Evolutionary conservation across 345 rosid genomes (phyloP), one percentile per base, ranked within the genome.

Genomic region (Rhizophora mangle): DNA sequence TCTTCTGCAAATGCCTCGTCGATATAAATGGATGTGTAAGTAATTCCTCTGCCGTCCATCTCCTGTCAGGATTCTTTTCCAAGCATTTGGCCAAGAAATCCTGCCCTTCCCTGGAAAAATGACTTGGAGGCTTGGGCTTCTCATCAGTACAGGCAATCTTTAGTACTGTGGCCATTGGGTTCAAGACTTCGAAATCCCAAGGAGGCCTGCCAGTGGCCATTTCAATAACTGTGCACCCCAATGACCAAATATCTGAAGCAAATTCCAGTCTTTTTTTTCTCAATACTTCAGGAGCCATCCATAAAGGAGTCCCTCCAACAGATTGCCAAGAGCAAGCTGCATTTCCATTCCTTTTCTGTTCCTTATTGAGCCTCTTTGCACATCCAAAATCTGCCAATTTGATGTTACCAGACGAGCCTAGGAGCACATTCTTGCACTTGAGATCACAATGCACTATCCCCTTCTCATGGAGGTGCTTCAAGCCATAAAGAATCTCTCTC

Each of bases 261-360:
- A 74, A 63, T 39, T 58, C 74, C 53, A 76, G 39, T 0, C 74
- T 66, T 74, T 80, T 77, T 7, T 76, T 72, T 68, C 76, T 65
- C 61, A 82, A 31, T 34, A 76, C 78, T 67, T 85, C 85, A 3
- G 81, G 80, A 51, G 88, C 88, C 83, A 80, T 82, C 80, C 81
- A 78, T 60, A 75, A 19, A 5, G 82, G 82, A 56, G 82, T 82
- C 31, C 88, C 80, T 6, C 68, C 73, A 18, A 74, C 37, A 32
- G 71, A 56, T 52, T 26, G 55, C 60, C 55, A 36, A 26, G 71
- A 72, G 29, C 10, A n/a, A 5, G 21, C 20, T 0, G 26, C 24
- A 0, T 46, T 51, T 10, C 24, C 51, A 6, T 60, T 60, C 1
- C 5, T 63, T 34, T 60, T 31, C 37, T 5, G 0, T 26, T 51